These are phyloP conservation scores for Vitis hybrid DNA, from an alignment of 177 flowering plant genomes.

Conservation along the genomic window DNA sequence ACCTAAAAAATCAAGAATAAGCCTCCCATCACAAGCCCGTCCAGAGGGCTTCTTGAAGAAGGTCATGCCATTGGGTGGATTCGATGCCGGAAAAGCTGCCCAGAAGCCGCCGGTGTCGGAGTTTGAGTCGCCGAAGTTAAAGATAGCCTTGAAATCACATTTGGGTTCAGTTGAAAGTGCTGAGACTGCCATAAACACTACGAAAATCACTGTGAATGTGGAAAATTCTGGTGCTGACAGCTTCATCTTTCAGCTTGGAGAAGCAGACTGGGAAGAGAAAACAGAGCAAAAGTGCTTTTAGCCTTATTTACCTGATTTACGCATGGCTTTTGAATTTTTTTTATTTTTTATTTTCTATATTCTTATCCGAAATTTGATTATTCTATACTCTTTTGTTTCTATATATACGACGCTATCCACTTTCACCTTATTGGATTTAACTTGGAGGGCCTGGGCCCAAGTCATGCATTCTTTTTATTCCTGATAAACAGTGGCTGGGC, in stretches of 20 bases:
- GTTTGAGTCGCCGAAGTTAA: conserved; percentile 93
- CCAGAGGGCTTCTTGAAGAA: conserved; percentile 75
- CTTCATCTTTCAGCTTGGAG: neutral
- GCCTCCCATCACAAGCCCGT: conserved; percentile 80
- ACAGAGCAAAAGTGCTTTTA: too few relatives aligned
- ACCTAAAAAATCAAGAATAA: conserved; percentile 75
- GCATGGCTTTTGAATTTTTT: too few relatives aligned
- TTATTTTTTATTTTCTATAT: too few relatives aligned
- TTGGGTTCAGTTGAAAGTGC: conserved; percentile 27
- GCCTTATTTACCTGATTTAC: too few relatives aligned
- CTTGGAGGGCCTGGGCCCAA: too few relatives aligned
- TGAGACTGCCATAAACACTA: conserved; percentile 15
- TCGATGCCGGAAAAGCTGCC: conserved; percentile 77
- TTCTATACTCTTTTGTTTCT: too few relatives aligned
- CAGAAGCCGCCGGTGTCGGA: conserved; percentile 87
- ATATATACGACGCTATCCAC: too few relatives aligned
- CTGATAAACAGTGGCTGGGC: too few relatives aligned
- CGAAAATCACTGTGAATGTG: conserved; percentile 7
- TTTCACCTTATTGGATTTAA: too few relatives aligned
- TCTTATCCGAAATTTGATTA: too few relatives aligned
- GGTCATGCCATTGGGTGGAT: conserved; percentile 71
- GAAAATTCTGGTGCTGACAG: neutral
- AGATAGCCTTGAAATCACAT: conserved; percentile 70
- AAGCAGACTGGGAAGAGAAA: too few relatives aligned
- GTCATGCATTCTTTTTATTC: too few relatives aligned